phyloP scores from a whole-genome alignment of 2,329 filamentous ascomycete species.

The Arthrobotrys megalospora region DNA sequence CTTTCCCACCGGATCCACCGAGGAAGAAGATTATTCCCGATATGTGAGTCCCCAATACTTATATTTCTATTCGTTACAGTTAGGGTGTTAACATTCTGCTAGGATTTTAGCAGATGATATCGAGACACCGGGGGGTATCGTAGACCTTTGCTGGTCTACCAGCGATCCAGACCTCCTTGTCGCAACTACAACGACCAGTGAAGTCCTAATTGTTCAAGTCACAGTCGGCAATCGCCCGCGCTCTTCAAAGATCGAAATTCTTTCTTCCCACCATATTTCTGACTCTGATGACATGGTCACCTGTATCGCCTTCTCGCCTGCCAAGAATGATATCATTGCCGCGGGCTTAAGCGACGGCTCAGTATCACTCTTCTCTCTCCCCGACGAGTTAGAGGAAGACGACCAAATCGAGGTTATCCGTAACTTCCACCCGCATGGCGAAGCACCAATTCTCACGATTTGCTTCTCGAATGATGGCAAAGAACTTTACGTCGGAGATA shows the following conservation, averaged over 20 bases:
- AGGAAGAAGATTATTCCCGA: constrained; percentile 61
- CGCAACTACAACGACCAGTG: constrained; percentile 54
- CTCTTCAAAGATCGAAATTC: constrained; percentile 41
- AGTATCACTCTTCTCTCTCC: constrained; percentile 32
- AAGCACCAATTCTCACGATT: constrained; percentile 34
- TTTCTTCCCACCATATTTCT: constrained; percentile 54
- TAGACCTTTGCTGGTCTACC: constrained; percentile 60
- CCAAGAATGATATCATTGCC: constrained; percentile 48
- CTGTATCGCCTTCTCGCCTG: constrained; percentile 55
- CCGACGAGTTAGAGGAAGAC: constrained; percentile 53
- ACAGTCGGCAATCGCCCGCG: constrained; percentile 33
- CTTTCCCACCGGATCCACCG: constrained; percentile 52
- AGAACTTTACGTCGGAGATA: constrained; percentile 51
- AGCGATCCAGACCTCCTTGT: constrained; percentile 58
- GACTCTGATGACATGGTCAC: constrained; percentile 30
- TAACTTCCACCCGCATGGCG: constrained; percentile 39
- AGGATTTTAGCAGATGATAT: constrained; percentile 60
- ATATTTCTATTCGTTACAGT: background rate
- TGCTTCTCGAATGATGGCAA: constrained; percentile 59
- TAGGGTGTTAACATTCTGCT: background rate
- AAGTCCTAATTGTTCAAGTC: constrained; percentile 52
- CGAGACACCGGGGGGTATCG: constrained; percentile 54
- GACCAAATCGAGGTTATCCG: constrained; percentile 39
- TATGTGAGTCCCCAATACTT: constrained; percentile 33
- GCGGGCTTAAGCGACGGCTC: constrained; percentile 53